Evolutionary conservation across 257 asterid genomes (phyloP).

Genomic region (Ehretia macrophylla): DNA sequence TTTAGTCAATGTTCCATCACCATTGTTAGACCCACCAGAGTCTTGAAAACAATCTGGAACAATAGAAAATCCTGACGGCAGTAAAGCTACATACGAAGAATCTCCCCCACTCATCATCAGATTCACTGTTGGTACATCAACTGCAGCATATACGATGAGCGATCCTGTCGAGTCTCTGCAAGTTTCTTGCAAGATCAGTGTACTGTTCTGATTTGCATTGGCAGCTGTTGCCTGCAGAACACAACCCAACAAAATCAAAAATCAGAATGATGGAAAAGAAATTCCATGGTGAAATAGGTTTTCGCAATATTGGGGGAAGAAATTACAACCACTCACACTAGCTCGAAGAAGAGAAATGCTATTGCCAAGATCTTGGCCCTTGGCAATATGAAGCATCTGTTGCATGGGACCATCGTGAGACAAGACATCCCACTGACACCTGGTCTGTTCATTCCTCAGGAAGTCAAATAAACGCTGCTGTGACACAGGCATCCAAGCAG

Average conservation of each 20-base stretch:
- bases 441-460: conserved; percentile 49
- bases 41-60: conserved; percentile 48
- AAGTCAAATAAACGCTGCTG: conserved; percentile 48
- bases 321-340: conserved; percentile 44
- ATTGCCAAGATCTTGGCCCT: conserved; percentile 64
- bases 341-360: conserved; percentile 46
- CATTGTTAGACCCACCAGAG: conserved; percentile 12
- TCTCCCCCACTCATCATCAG: conserved; percentile 65
- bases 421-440: conserved; percentile 74
- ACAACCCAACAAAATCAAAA: not conserved
- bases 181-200: conserved; percentile 72
- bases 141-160: conserved; percentile 53
- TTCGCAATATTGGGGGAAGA: not conserved
- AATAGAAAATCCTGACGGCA: conserved; percentile 79
- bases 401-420: conserved; percentile 64
- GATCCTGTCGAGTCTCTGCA: conserved; percentile 57
- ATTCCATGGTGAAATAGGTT: not conserved
- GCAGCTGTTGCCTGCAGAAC: conserved; percentile 38
- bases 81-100: conserved; percentile 44
- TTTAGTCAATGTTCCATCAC: conserved; percentile 6
- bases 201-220: conserved; percentile 27
- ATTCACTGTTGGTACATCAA: conserved; percentile 46
- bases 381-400: conserved; percentile 50
- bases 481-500: conserved; percentile 67
- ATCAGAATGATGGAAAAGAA: not conserved